Evolutionary conservation across 2,329 filamentous ascomycete genomes (phyloP).

Genomic region (Penicillium sp.): DNA sequence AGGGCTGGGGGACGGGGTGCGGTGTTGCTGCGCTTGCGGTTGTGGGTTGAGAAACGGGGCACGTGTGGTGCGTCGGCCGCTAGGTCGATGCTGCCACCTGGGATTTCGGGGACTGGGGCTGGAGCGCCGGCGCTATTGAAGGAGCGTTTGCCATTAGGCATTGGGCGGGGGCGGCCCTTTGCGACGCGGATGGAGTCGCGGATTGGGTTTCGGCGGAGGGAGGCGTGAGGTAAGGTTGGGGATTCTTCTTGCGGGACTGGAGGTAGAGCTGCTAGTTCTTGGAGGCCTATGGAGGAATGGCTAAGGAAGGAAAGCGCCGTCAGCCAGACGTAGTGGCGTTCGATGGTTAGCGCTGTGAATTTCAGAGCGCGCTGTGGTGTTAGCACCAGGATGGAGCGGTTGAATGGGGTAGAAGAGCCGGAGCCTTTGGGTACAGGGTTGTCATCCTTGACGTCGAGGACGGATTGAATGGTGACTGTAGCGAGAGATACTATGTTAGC

Average conservation of each 20-base stretch:
- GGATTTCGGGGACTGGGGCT: slow-evolving; percentile 35
- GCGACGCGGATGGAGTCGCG: slow-evolving; percentile 87
- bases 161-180: slow-evolving; percentile 63
- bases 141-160: slow-evolving; percentile 40
- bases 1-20: slow-evolving; percentile 58
- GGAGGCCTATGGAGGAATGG: slow-evolving; percentile 77
- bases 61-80: slow-evolving; percentile 52
- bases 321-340: slow-evolving; percentile 92
- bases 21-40: slow-evolving; percentile 85
- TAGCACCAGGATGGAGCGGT: slow-evolving; percentile 89
- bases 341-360: slow-evolving; percentile 78
- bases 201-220: slow-evolving; percentile 59
- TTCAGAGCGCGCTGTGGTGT: slow-evolving; percentile 92
- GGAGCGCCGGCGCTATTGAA: slow-evolving; percentile 31
- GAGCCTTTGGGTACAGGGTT: slow-evolving; percentile 75
- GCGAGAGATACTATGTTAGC: slow-evolving; percentile 8
- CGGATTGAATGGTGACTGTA: slow-evolving; percentile 87
- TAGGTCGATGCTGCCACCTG: slow-evolving; percentile 28
- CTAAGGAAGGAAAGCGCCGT: slow-evolving; percentile 92
- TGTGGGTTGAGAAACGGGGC: slow-evolving; percentile 58
- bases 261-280: slow-evolving; percentile 65
- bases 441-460: slow-evolving; percentile 94
- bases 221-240: slow-evolving; percentile 45
- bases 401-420: slow-evolving; percentile 61
- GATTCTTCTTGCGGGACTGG: slow-evolving; percentile 47